phyloP scores from a whole-genome alignment of 345 rosid genomes.

The Linum lewisii region DNA sequence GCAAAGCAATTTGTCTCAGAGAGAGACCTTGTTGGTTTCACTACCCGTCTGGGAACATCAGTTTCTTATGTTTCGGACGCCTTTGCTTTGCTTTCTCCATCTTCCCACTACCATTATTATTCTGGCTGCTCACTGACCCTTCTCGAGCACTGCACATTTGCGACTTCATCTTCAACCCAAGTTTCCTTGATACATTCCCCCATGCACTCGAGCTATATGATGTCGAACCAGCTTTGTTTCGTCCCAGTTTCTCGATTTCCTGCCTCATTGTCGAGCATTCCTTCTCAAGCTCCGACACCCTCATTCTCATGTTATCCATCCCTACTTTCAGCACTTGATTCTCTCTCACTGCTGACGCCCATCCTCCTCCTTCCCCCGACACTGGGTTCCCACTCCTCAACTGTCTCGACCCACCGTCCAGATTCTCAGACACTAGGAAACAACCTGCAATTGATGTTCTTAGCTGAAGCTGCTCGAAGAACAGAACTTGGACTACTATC shows the following conservation, averaged over 20 bases:
- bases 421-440: conserved; percentile 86
- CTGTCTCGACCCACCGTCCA: conserved; percentile 70
- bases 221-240: not conserved
- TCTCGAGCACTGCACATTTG: conserved; percentile 97
- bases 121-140: conserved; percentile 68
- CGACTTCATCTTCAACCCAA: conserved; percentile 80
- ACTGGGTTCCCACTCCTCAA: conserved; percentile 71
- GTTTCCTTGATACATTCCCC: conserved; percentile 45
- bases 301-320: conserved; percentile 90
- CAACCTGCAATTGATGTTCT: conserved; percentile 95
- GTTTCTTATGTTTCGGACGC: conserved; percentile 56
- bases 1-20: too few species aligned
- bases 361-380: conserved; percentile 62
- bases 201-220: conserved; percentile 17
- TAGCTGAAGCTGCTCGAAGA: conserved; percentile 99
- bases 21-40: not conserved
- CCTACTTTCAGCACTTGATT: conserved; percentile 94
- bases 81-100: conserved; percentile 48
- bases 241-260: conserved; percentile 58
- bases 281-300: conserved; percentile 78
- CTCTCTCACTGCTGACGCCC: conserved; percentile 90
- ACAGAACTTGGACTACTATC: conserved; percentile 82
- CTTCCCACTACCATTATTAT: conserved; percentile 32
- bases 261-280: conserved; percentile 35
- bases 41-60: conserved; percentile 33